A percentile compares a stretch with the other conserved stretches of the same genome.
These are phyloP conservation scores for Claviceps sorghi DNA, from an alignment of 2,329 filamentous ascomycete species.

Conservation along the genomic window DNA sequence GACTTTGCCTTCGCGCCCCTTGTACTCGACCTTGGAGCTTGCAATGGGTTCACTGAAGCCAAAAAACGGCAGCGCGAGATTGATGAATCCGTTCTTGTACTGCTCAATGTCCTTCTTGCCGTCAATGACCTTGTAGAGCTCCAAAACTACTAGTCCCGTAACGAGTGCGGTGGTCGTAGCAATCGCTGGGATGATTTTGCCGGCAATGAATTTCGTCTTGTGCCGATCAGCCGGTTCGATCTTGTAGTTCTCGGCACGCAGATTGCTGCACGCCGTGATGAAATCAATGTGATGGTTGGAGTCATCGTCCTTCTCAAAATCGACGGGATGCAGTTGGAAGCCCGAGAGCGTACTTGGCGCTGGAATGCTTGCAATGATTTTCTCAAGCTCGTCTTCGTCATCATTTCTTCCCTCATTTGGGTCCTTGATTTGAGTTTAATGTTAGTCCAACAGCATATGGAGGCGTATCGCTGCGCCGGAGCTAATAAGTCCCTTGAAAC, in stretches of 20 bases:
- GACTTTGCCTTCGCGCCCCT: slow-evolving; percentile 63
- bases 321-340: slow-evolving; percentile 80
- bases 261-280: slow-evolving; percentile 91
- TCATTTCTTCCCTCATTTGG: slow-evolving; percentile 62
- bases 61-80: slow-evolving; percentile 91
- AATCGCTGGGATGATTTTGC: slow-evolving; percentile 98
- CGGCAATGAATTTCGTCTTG: slow-evolving; percentile 98
- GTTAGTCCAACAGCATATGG: neutral
- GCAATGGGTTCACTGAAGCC: slow-evolving; percentile 95
- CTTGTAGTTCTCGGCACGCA: slow-evolving; percentile 96
- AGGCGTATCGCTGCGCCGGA: neutral
- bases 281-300: slow-evolving; percentile 98
- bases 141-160: slow-evolving; percentile 80
- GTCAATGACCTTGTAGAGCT: slow-evolving; percentile 93
- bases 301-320: slow-evolving; percentile 98
- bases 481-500: no score
- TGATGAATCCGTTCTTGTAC: slow-evolving; percentile 98
- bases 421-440: slow-evolving; percentile 34
- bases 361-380: slow-evolving; percentile 59
- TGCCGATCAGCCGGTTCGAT: slow-evolving; percentile 84
- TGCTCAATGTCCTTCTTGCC: slow-evolving; percentile 94
- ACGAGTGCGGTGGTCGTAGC: slow-evolving; percentile 93
- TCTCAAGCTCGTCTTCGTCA: slow-evolving; percentile 62
- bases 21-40: slow-evolving; percentile 84
- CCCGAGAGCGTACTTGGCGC: slow-evolving; percentile 66